Conservation (phyloP, 768 basidiomycete species). For the Trametes gibbosa region DNA sequence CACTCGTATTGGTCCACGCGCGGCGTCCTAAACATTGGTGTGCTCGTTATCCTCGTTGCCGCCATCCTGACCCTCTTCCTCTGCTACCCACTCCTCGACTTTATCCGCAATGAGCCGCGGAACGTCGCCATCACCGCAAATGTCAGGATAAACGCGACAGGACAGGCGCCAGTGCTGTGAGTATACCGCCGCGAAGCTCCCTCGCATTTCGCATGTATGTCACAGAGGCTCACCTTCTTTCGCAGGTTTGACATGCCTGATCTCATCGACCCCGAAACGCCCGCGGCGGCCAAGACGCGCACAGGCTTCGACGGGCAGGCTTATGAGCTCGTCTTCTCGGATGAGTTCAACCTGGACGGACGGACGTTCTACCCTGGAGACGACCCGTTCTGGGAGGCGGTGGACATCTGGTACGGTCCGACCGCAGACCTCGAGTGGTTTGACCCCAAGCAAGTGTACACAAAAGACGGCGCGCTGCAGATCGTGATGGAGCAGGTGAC, state of each 20-base stretch:
- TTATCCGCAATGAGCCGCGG: conserved; percentile 39
- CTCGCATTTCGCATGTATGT: neutral
- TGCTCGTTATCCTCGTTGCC: conserved; percentile 59
- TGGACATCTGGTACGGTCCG: conserved; percentile 68
- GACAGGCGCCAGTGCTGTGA: conserved; percentile 50
- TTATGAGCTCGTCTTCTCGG: conserved; percentile 67
- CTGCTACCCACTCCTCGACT: conserved; percentile 72
- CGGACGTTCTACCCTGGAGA: conserved; percentile 57
- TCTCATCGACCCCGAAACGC: conserved; percentile 73
- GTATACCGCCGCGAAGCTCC: neutral
- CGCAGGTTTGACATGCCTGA: conserved; percentile 44
- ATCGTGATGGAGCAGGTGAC: conserved; percentile 60
- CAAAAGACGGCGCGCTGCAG: conserved; percentile 60
- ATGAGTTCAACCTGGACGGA: conserved; percentile 59
- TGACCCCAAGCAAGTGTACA: conserved; percentile 63
- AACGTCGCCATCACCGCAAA: conserved; percentile 57
- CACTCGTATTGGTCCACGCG: conserved; percentile 42
- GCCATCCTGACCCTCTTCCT: conserved; percentile 74
- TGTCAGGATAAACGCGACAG: conserved; percentile 62
- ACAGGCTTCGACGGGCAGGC: conserved; percentile 70
- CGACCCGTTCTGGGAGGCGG: conserved; percentile 72
- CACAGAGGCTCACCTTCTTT: neutral
- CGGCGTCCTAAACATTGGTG: conserved; percentile 66
- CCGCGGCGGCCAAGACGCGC: conserved; percentile 50
- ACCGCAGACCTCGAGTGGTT: conserved; percentile 79